Evolutionary conservation across 2,329 filamentous ascomycete species (phyloP).

Genomic region (Taxawa tesnikishii): DNA sequence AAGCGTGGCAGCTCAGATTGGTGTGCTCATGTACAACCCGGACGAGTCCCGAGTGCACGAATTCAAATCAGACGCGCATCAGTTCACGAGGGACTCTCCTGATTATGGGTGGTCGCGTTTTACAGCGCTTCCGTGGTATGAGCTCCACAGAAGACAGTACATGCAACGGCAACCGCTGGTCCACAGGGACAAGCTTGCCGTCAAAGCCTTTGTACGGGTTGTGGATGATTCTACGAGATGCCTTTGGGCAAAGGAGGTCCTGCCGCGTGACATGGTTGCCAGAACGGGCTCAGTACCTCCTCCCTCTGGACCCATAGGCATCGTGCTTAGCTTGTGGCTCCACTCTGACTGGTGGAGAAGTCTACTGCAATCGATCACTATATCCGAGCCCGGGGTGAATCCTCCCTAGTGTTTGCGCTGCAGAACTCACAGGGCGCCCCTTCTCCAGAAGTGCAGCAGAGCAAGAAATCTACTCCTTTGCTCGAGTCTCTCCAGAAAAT

Average conservation of each 20-base stretch:
- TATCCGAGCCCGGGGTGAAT: too few relatives aligned
- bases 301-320: too few relatives aligned
- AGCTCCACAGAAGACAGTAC: conserved; percentile 45
- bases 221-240: conserved; percentile 48
- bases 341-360: too few relatives aligned
- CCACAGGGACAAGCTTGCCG: conserved; percentile 47
- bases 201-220: conserved; percentile 49
- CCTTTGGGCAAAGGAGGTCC: conserved; percentile 43
- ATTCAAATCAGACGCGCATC: conserved; percentile 44
- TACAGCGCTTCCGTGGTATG: conserved; percentile 41
- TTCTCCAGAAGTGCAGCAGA: too few relatives aligned
- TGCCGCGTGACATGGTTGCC: too few relatives aligned
- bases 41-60: conserved; percentile 47
- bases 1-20: conserved; percentile 45
- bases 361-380: too few relatives aligned
- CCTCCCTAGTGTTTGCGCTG: too few relatives aligned
- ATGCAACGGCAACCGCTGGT: conserved; percentile 47
- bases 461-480: too few relatives aligned
- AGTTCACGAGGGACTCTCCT: conserved; percentile 44
- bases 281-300: too few relatives aligned
- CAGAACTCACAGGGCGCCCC: too few relatives aligned
- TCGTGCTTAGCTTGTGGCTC: too few relatives aligned
- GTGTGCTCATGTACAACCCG: conserved; percentile 51
- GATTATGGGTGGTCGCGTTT: conserved; percentile 56
- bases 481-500: too few relatives aligned